A percentile compares a stretch with the other conserved stretches of the same genome.
Conservation (phyloP, 2,329 filamentous ascomycete species). For the Falciphora oryzae region DNA sequence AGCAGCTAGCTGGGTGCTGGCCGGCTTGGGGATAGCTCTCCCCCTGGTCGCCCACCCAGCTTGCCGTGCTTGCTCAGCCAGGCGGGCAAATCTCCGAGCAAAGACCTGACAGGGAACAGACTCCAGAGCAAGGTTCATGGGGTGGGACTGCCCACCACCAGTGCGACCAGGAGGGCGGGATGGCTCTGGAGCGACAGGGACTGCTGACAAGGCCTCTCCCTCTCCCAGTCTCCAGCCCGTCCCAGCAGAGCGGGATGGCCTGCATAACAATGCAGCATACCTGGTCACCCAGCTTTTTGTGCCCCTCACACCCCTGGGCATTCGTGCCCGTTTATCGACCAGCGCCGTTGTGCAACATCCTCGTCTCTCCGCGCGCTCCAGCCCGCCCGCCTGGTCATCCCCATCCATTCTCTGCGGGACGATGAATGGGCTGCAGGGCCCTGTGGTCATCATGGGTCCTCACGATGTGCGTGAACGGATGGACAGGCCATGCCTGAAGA, state of each 20-base stretch:
- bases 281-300: not conserved
- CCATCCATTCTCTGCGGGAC: not conserved
- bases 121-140: not conserved
- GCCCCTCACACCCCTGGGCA: not conserved
- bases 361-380: not conserved
- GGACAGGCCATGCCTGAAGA: not conserved
- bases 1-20: not conserved
- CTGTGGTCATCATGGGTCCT: not conserved
- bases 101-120: not conserved
- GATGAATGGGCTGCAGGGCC: not conserved
- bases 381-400: not conserved
- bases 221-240: not conserved
- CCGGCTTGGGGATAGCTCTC: not conserved
- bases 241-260: not conserved
- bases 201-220: not conserved
- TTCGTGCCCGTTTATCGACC: too few species aligned
- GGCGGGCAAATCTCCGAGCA: not conserved
- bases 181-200: not conserved
- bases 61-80: not conserved
- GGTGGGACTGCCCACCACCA: not conserved
- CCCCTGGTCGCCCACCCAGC: not conserved
- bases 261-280: not conserved
- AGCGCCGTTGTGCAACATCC: too few species aligned
- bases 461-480: not conserved
- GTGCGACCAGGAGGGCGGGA: not conserved